A percentile compares a stretch with the other conserved stretches of the same genome.
phyloP scores from a whole-genome alignment of 257 asterid species.

The Solanum paucissectum region DNA sequence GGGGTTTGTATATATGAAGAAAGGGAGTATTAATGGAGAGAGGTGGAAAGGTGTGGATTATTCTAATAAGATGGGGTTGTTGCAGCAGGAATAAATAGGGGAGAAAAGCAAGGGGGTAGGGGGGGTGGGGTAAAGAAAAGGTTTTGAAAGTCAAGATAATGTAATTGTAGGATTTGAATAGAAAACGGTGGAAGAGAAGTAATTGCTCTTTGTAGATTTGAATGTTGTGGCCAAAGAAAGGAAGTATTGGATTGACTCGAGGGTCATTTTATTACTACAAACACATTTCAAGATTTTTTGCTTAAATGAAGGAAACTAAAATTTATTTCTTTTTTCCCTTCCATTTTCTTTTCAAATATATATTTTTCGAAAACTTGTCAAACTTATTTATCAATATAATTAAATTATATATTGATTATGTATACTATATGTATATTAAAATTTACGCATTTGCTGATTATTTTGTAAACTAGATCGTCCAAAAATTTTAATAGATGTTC shows the following conservation, averaged over 20 bases:
- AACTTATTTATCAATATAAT: background rate
- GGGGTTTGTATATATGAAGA: constrained; percentile 8
- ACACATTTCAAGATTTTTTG: background rate
- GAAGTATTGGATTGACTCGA: constrained; percentile 31
- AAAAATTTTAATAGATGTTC: no score
- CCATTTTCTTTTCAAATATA: background rate
- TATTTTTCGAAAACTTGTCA: no score
- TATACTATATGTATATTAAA: background rate
- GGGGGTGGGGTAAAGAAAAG: background rate
- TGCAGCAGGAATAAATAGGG: constrained; percentile 35
- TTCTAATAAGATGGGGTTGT: constrained; percentile 37
- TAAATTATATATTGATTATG: background rate
- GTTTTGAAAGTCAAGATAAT: constrained; percentile 40
- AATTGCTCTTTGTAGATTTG: constrained; percentile 8
- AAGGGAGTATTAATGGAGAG: constrained; percentile 34
- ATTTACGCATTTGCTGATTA: background rate
- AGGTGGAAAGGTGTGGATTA: constrained; percentile 18
- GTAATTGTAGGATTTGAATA: constrained; percentile 19
- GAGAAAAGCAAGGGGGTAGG: background rate
- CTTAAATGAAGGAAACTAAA: background rate
- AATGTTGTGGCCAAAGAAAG: constrained; percentile 6
- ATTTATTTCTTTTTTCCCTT: background rate
- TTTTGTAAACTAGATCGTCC: background rate
- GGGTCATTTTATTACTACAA: constrained; percentile 12
- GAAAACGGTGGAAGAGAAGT: constrained; percentile 31